These are phyloP conservation scores for Beverwykella pulmonaria DNA, from an alignment of 495 filamentous ascomycete genomes.

Conservation along the genomic window DNA sequence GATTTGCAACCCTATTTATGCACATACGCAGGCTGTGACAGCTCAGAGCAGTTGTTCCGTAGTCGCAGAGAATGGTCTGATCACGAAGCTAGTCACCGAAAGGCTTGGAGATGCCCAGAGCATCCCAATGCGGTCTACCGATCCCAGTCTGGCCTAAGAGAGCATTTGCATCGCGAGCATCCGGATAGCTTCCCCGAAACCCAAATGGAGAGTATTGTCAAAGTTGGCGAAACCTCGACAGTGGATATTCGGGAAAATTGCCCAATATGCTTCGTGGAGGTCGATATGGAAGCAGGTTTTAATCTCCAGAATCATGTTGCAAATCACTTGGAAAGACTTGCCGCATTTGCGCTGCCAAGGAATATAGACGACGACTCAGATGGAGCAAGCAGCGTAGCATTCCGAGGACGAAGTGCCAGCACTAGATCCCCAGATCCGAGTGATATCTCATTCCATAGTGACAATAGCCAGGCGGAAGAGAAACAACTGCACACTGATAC, in stretches of 20 bases:
- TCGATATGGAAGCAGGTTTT: constrained; percentile 30
- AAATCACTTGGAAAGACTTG: constrained; percentile 35
- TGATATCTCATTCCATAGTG: constrained; percentile 3
- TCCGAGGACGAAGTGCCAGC: constrained; percentile 17
- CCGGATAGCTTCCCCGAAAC: constrained; percentile 20
- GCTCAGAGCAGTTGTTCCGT: constrained; percentile 29
- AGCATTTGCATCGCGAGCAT: constrained; percentile 29
- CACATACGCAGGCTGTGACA: constrained; percentile 30
- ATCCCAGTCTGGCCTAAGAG: constrained; percentile 20
- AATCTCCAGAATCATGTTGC: constrained; percentile 37
- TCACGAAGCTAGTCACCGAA: constrained; percentile 35
- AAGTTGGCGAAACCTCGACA: constrained; percentile 33
- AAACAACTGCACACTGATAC: background rate
- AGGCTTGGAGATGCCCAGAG: constrained; percentile 36
- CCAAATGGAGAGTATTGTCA: constrained; percentile 34
- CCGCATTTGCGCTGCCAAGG: constrained; percentile 32
- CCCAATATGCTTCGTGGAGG: constrained; percentile 31
- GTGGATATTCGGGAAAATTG: constrained; percentile 31
- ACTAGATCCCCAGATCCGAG: constrained; percentile 15
- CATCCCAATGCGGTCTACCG: constrained; percentile 26
- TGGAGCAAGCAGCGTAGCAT: constrained; percentile 28
- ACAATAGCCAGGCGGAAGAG: background rate
- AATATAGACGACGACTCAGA: constrained; percentile 28
- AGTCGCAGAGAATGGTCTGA: constrained; percentile 37
- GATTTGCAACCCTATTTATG: constrained; percentile 38